Evolutionary conservation across 2,329 filamentous ascomycete species (phyloP).

Genomic region (Pezicula radicicola): DNA sequence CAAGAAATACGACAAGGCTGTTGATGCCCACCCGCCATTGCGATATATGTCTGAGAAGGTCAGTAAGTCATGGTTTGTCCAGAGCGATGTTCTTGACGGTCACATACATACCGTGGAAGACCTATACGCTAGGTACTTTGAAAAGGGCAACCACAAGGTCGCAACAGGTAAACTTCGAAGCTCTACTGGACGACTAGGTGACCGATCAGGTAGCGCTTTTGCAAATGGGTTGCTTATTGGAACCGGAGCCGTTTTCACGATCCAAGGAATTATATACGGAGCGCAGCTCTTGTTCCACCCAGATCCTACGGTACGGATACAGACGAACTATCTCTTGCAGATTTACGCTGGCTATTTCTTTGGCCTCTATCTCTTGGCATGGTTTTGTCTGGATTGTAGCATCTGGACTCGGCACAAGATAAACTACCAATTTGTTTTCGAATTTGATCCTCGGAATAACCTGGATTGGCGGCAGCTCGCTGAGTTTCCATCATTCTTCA

Average conservation of each 20-base stretch:
- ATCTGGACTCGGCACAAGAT: constrained; percentile 83
- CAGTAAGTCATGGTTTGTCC: constrained; percentile 83
- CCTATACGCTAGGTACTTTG: constrained; percentile 88
- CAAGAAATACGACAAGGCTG: constrained; percentile 94
- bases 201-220: constrained; percentile 53
- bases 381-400: constrained; percentile 85
- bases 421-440: constrained; percentile 96
- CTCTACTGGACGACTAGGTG: constrained; percentile 54
- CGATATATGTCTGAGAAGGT: constrained; percentile 88
- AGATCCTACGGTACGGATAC: constrained; percentile 42
- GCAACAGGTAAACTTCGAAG: constrained; percentile 81
- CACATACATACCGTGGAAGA: constrained; percentile 81
- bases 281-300: constrained; percentile 44
- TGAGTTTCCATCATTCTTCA: constrained; percentile 82
- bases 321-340: constrained; percentile 70
- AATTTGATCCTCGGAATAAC: constrained; percentile 83
- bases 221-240: constrained; percentile 63
- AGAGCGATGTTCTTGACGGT: constrained; percentile 75
- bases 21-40: constrained; percentile 70
- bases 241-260: constrained; percentile 58
- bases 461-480: constrained; percentile 87
- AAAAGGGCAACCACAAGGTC: constrained; percentile 85
- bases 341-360: constrained; percentile 75
- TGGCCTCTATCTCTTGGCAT: constrained; percentile 71
- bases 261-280: constrained; percentile 62